Evolutionary conservation across 352 stramenopile genomes (phyloP), one percentile per base, ranked within the genome.

Genomic region (Phytopythium aichiense): DNA sequence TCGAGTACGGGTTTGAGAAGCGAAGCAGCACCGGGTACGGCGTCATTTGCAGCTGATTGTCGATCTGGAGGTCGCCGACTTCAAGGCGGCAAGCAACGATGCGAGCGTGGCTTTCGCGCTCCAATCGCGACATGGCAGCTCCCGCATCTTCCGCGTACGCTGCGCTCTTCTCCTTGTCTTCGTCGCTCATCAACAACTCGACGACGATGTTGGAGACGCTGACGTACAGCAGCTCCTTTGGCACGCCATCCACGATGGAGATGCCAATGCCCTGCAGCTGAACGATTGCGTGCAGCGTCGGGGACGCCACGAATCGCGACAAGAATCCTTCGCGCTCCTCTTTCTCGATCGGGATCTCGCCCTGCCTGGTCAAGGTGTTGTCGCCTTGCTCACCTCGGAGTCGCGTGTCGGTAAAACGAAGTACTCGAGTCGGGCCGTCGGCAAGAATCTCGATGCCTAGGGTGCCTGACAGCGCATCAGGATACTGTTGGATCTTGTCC

Each of bases 371-470:
- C 2, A 69, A 22, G 11, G 64, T 60, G 30, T 16, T 70, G 9
- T 62, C 56, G 28, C 35, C 51, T 45, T 71, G 72, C 20, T 76
- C 63, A n/a, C 69, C 77, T 53, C 85, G 85, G 63, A 94, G 74
- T 45, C 85, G 74, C 16, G 84, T 88, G 55, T 96, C 88, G 16
- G 84, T 94, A 48, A 96, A 92, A 31, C 88, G 84, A 31, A 96
- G 55, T 20, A 96, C 88, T n/a, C 88, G 81, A 35, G 88, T 96
- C 11, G 88, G 88, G n/a, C 88, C 88, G 64, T 95, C 87, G 3
- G 88, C 88, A 4, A 76, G 83, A 23, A 96, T 86, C 58, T 95
- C 85, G 52, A 96, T 90, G 8, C 83, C 84, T 1, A 96, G 67
- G 22, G 82, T 84, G 18, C 86, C 84, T 5, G 75, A 73, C 12